Evolutionary conservation across 768 basidiomycete genomes (phyloP).

Genomic region (Panaeolus papilionaceus): DNA sequence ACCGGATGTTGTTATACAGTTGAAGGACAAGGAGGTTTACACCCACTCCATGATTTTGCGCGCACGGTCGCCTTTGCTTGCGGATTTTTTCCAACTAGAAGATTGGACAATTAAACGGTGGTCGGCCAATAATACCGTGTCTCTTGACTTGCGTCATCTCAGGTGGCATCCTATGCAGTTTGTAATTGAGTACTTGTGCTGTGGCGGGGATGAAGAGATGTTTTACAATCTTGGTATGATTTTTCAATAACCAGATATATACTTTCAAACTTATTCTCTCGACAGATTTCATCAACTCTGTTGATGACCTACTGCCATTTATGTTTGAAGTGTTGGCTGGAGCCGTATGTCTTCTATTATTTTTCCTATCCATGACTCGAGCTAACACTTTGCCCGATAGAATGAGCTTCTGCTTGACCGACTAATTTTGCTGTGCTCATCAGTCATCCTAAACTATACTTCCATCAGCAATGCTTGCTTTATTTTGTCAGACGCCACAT

Average conservation of each 20-base stretch:
- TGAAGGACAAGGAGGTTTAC: constrained; percentile 69
- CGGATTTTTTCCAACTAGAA: constrained; percentile 79
- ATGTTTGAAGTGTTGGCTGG: constrained; percentile 87
- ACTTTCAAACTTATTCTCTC: constrained; percentile 16
- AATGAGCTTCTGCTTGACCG: constrained; percentile 91
- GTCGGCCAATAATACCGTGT: constrained; percentile 55
- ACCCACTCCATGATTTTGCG: constrained; percentile 82
- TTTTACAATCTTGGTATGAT: constrained; percentile 71
- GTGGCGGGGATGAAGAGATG: constrained; percentile 68
- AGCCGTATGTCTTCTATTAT: constrained; percentile 59
- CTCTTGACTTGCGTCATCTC: constrained; percentile 76
- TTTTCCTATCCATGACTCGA: not conserved
- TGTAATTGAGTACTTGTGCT: constrained; percentile 80
- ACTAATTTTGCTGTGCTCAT: constrained; percentile 83
- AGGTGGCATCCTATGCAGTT: constrained; percentile 76
- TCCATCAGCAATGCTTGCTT: constrained; percentile 80
- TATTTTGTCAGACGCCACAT: constrained; percentile 81
- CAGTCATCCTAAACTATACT: constrained; percentile 68
- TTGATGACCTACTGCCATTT: constrained; percentile 84
- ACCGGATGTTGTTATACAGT: constrained; percentile 74
- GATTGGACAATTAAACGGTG: constrained; percentile 81
- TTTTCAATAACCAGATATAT: not conserved
- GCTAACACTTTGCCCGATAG: constrained; percentile 39
- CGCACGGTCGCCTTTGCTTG: constrained; percentile 84
- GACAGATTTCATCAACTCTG: constrained; percentile 63